phyloP scores from a whole-genome alignment of 2,329 filamentous ascomycete species.

The Cadophora sp. region DNA sequence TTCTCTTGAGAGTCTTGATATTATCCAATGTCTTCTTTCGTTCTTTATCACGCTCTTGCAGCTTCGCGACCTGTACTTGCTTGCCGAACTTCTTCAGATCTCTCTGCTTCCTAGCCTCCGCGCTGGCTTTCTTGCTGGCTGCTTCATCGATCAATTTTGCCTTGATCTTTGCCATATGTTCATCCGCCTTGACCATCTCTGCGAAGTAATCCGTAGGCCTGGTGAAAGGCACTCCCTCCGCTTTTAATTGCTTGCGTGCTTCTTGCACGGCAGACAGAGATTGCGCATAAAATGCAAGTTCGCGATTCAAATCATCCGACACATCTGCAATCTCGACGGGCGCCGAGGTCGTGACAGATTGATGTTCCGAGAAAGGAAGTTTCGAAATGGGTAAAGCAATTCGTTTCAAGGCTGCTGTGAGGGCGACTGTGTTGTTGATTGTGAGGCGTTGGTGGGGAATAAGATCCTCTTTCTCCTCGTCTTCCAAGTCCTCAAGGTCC shows the following conservation, averaged over 20 bases:
- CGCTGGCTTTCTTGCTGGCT: conserved; percentile 87
- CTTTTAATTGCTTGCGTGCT: conserved; percentile 76
- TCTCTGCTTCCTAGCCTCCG: conserved; percentile 88
- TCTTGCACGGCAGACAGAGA: conserved; percentile 78
- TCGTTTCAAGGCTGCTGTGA: conserved; percentile 79
- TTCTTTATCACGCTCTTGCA: conserved; percentile 91
- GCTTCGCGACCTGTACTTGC: conserved; percentile 93
- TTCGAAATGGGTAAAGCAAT: conserved; percentile 73
- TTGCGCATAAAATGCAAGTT: conserved; percentile 93
- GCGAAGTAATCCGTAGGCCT: conserved; percentile 95
- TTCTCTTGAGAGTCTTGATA: conserved; percentile 93
- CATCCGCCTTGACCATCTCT: conserved; percentile 98
- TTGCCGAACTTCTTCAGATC: conserved; percentile 99
- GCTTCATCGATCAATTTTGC: conserved; percentile 92
- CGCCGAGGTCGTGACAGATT: conserved; percentile 72
- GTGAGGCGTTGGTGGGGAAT: conserved; percentile 91
- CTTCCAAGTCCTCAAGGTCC: conserved; percentile 79
- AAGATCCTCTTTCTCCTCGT: conserved; percentile 84
- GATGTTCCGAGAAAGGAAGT: conserved; percentile 83
- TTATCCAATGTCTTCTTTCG: conserved; percentile 95
- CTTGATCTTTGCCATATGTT: conserved; percentile 98
- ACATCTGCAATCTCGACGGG: conserved; percentile 80
- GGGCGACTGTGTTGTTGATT: conserved; percentile 94
- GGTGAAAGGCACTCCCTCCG: conserved; percentile 85
- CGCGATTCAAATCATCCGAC: conserved; percentile 89